These are phyloP conservation scores for Fraxinus angustifolia DNA, from an alignment of 305 asterid genomes.

Conservation along the genomic window DNA sequence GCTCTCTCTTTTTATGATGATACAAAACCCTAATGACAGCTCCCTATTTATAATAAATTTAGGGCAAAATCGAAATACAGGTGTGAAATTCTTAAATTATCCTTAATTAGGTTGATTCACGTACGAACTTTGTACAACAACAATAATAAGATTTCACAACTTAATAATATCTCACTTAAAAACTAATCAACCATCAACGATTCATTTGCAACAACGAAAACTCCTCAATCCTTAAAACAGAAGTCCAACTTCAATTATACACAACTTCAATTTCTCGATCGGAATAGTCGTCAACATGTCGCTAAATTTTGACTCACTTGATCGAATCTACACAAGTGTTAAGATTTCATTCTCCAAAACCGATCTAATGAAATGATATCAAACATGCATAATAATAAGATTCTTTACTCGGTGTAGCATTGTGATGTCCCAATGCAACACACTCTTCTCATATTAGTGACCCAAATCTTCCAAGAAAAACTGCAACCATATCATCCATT, in stretches of 20 bases:
- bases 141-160: background rate
- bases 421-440: background rate
- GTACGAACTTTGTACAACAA: background rate
- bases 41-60: background rate
- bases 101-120: background rate
- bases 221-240: background rate
- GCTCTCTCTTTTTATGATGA: background rate
- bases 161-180: background rate
- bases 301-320: background rate
- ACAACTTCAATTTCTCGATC: background rate
- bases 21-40: background rate
- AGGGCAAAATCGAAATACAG: background rate
- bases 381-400: background rate
- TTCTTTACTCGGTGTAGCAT: background rate
- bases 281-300: too few relatives aligned
- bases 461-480: too few relatives aligned
- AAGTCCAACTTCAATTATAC: too few relatives aligned
- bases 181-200: background rate
- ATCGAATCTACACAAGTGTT: background rate
- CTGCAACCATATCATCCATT: background rate
- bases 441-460: background rate
- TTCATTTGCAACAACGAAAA: background rate
- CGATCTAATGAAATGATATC: background rate
- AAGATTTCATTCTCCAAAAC: background rate
- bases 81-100: too few relatives aligned